Base-by-base conservation (phyloP, 2,329 filamentous ascomycete genomes). In the Fonsecaea monophora region DNA sequence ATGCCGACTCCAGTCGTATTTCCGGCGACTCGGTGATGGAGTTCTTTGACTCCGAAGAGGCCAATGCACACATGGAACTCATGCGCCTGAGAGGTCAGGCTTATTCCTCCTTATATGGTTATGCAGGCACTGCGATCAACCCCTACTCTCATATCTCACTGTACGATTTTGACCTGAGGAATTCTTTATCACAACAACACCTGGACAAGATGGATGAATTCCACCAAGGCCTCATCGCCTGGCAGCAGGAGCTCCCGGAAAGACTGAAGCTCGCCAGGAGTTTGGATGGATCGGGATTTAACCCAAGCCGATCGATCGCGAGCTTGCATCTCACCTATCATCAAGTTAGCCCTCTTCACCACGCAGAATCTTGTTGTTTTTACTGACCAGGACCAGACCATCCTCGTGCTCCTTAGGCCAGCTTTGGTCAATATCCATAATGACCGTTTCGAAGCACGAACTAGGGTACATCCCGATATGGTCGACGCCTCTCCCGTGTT, bases 181-280 rank as follows among this genome's bases (percentile, higher is more conserved):
- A 53, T 30, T 32, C 37, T 40, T 34, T 68, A 15, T 59, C 66
- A 35, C 60, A 60, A 38, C 66, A 68, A 56, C 66, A 68, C 40
- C 38, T 68, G 35, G 66, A 68, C 54, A 68, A 68, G 50, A 68
- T 68, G 32, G 25, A 48, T 37, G 66, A 68, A 60, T 68, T 68
- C 18, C 58, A 66, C 30, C 63, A 62, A 50, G 64, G 40, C 9
- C 58, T 68, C 4, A 35, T 60, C n/a, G 30, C 60, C 8, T 66
- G 54, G 54, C 55, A 68, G 38, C 35, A 50, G 18, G 63, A 66
- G 21, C 66, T 68, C 30, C 53, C 60, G 2, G 18, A 35, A 21
- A 37, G 34, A 30, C 18, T 68, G 38, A 66, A 65, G 56, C 21
- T 68, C 21, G 55, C 55, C 25, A 63, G 50, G 53, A 56, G 34